Base-by-base conservation (phyloP, 805 yeast genomes). In the Hyphopichia homilentoma region DNA sequence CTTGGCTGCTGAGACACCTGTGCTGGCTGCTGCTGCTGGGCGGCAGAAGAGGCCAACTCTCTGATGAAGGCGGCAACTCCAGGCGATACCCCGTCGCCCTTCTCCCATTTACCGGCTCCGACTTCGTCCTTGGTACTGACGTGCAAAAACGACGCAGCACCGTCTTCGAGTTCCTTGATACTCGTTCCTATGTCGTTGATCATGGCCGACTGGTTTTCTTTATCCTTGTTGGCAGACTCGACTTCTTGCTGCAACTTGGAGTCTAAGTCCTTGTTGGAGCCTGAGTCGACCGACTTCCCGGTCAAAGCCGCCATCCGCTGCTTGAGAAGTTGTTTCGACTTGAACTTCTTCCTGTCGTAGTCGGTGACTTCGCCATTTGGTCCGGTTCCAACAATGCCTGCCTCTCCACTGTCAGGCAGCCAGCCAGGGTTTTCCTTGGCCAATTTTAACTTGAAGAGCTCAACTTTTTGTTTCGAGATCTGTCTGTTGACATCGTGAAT, bases 221-320 rank as follows among this genome's bases (percentile, higher is more conserved):
- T 66, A 33, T 79, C 85, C 14, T 57, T 56, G 23, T 67, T 68
- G n/a, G 81, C 72, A 16, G 57, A 61, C 14, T 70, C 65, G 15
- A 72, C 58, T 30, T 77, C 81, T 37, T 68, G 71, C 31, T 69
- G 71, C 40, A 81, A 68, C 36, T 65, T 61, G 5, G 62, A 54
- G 39, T 81, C 86, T 31, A 77, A 72, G 32, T 68, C 73, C 24
- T 77, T 76, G 45, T 73, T 69, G 3, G 62, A 64, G 16, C 67
- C 70, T 26, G 64, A 55, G 20, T 62, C 62, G 6, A 22, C 26
- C 7, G 50, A 30, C 48, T 79, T 82, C 5, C 96, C 96, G 0
- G 97, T 89, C 48, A 90, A 72, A 3, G 90, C 86, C 18, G 96
- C 95, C 95, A 90, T 88, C 45, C 95, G 75, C 31, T 89, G 84